Conservation (phyloP, 2,329 filamentous ascomycete genomes). For the Exophiala oligosperma region DNA sequence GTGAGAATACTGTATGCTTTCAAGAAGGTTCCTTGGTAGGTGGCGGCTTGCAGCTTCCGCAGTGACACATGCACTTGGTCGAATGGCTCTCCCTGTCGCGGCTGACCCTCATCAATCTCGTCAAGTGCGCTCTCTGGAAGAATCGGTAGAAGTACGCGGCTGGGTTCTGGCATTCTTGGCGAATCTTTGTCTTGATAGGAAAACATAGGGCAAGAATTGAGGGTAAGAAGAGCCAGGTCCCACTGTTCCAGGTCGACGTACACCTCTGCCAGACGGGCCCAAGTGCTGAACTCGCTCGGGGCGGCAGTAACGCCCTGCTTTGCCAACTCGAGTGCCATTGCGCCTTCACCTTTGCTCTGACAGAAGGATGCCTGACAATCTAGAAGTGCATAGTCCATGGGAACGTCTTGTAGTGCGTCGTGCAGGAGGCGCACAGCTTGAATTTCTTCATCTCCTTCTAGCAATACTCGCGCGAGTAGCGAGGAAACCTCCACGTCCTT, state of each 20-base stretch:
- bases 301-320: slow-evolving; percentile 93
- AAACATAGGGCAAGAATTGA: slow-evolving; percentile 99
- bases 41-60: slow-evolving; percentile 79
- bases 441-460: slow-evolving; percentile 97
- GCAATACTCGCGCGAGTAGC: slow-evolving; percentile 82
- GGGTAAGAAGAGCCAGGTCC: slow-evolving; percentile 89
- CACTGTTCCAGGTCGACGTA: slow-evolving; percentile 94
- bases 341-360: slow-evolving; percentile 80
- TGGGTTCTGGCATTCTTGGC: slow-evolving; percentile 89
- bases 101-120: slow-evolving; percentile 89
- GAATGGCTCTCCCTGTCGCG: slow-evolving; percentile 68
- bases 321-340: slow-evolving; percentile 87
- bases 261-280: slow-evolving; percentile 89
- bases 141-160: slow-evolving; percentile 82
- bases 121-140: slow-evolving; percentile 87
- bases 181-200: slow-evolving; percentile 99
- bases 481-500: slow-evolving; percentile 94
- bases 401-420: slow-evolving; percentile 82
- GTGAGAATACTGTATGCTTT: slow-evolving; percentile 93
- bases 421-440: slow-evolving; percentile 85
- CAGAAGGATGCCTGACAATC: slow-evolving; percentile 93
- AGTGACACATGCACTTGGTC: slow-evolving; percentile 88
- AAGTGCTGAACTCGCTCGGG: slow-evolving; percentile 95
- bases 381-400: slow-evolving; percentile 97
- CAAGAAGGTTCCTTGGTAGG: slow-evolving; percentile 92